phyloP scores from a whole-genome alignment of 1,139 yeast genomes.

The Pichia sp. region DNA sequence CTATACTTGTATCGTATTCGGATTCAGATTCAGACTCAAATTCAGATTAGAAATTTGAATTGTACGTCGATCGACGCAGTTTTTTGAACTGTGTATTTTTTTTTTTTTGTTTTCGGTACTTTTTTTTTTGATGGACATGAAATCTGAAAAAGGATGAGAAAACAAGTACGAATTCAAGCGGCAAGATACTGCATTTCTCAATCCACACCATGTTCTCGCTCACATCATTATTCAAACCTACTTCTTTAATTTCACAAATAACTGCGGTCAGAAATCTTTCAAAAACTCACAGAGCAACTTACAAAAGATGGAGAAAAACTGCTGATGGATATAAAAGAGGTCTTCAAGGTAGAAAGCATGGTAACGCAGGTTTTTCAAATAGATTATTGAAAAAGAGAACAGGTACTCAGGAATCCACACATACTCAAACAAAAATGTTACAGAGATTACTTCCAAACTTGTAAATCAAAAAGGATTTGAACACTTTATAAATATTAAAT shows the following conservation, averaged over 20 bases:
- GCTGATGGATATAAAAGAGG: constrained; percentile 46
- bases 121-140: not conserved
- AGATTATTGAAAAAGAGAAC: constrained; percentile 56
- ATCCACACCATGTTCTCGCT: constrained; percentile 1
- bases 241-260: constrained; percentile 2
- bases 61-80: not conserved
- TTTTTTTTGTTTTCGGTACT: not conserved
- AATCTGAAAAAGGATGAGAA: no score
- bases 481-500: not conserved
- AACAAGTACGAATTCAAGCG: not conserved
- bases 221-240: constrained; percentile 3
- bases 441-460: constrained; percentile 34
- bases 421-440: constrained; percentile 49
- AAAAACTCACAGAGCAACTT: constrained; percentile 70
- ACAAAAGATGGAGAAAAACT: constrained; percentile 77
- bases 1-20: constrained; percentile 1
- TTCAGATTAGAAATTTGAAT: no score
- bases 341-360: constrained; percentile 85
- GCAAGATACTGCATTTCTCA: not conserved
- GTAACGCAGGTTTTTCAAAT: constrained; percentile 81
- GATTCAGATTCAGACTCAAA: constrained; percentile 3
- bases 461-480: constrained; percentile 5
- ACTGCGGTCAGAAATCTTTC: constrained; percentile 32
- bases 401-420: constrained; percentile 52
- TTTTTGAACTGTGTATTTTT: no score